Percentiles rank a stretch among this genome's conserved stretches.
Conservation (phyloP, 306 rosid species). For the Senna tora region DNA sequence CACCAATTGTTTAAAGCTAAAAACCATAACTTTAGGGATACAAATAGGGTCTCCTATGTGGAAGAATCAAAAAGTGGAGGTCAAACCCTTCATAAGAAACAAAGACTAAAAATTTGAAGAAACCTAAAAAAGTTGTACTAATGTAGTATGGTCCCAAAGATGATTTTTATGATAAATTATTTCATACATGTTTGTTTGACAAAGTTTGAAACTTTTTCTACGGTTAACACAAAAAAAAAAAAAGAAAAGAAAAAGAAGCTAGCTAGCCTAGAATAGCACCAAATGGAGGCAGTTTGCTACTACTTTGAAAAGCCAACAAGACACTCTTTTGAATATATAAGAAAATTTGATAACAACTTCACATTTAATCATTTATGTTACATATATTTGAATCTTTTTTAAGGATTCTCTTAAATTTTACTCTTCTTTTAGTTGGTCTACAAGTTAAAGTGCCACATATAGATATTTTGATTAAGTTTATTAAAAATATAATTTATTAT, state of each 20-base stretch:
- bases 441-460: too few relatives aligned
- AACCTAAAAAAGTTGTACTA: conserved; percentile 27
- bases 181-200: conserved; percentile 6
- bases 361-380: too few relatives aligned
- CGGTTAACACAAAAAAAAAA: conserved; percentile 39
- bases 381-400: too few relatives aligned
- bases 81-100: conserved; percentile 35
- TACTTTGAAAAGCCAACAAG: too few relatives aligned
- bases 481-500: too few relatives aligned
- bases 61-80: conserved; percentile 43
- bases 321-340: too few relatives aligned
- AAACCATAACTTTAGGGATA: conserved; percentile 24
- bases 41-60: conserved; percentile 35
- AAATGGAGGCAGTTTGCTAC: conserved; percentile 48
- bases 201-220: conserved; percentile 36
- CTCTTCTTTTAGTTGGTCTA: too few relatives aligned
- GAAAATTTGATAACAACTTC: too few relatives aligned
- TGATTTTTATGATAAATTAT: conserved; percentile 32
- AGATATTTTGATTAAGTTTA: too few relatives aligned
- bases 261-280: conserved; percentile 43
- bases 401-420: too few relatives aligned
- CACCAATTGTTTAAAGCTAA: background rate
- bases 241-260: conserved; percentile 16
- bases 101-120: conserved; percentile 31
- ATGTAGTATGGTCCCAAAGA: conserved; percentile 47